Conservation (phyloP, 768 basidiomycete species). For the Naganishia friedmannii region DNA sequence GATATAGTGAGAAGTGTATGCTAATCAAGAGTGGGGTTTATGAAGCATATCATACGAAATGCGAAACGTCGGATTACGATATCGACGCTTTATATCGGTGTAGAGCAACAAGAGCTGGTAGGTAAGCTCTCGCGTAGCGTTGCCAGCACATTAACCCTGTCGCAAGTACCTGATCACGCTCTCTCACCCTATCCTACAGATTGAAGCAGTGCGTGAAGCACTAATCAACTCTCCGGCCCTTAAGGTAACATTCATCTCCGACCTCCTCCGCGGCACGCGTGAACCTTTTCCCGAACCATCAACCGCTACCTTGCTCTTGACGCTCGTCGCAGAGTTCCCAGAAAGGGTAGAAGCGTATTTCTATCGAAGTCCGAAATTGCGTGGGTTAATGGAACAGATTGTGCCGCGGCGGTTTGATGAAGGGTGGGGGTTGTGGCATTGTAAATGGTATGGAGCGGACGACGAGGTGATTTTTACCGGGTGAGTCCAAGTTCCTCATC, state of each 20-base stretch:
- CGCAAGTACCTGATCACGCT: no score
- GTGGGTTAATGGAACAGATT: conserved; percentile 67
- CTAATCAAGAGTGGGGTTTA: no score
- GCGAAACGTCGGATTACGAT: conserved; percentile 79
- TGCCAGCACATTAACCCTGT: no score
- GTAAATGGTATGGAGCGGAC: conserved; percentile 90
- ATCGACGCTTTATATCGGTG: conserved; percentile 57
- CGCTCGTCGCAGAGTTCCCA: conserved; percentile 70
- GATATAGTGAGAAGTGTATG: no score
- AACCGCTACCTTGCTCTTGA: conserved; percentile 60
- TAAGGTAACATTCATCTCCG: conserved; percentile 69
- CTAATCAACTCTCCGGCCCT: conserved; percentile 64
- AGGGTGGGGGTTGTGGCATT: conserved; percentile 98
- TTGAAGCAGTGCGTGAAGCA: conserved; percentile 64
- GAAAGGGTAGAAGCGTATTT: conserved; percentile 71
- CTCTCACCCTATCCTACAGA: conserved; percentile 55
- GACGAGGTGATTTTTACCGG: conserved; percentile 89
- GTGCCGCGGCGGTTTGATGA: conserved; percentile 94
- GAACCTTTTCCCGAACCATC: conserved; percentile 55
- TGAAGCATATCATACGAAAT: conserved; percentile 57
- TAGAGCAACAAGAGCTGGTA: conserved; percentile 71
- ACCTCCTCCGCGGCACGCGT: conserved; percentile 61
- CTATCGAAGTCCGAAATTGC: conserved; percentile 82
- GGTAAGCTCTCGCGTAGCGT: conserved; percentile 47
- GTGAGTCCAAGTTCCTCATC: conserved; percentile 56